Base-by-base conservation (phyloP, 169 alveolate genomes). In the Besnoitia besnoiti region DNA sequence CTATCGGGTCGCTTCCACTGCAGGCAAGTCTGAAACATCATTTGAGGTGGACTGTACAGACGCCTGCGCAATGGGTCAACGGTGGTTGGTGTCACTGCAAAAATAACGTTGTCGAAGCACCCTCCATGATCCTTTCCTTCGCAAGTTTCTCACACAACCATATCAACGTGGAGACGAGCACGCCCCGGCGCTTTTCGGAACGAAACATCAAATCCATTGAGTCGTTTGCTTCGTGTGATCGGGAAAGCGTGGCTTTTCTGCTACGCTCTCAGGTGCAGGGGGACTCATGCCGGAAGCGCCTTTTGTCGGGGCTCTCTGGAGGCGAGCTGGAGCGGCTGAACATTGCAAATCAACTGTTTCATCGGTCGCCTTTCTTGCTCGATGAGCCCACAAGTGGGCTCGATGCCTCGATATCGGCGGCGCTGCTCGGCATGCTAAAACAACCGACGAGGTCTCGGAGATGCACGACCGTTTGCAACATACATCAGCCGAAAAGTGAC, bases 331-430 rank as follows among this genome's bases (percentile, higher is more conserved):
- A 97, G 91, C 89, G 98, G 89, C 95, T 96, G 40, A 93, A 97
- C 84, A 95, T 97, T 27, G 99, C 98, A 24, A 93, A 95, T 93
- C 98, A 97, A 94, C 93, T 97, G 85, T 89, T 95, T 51, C 95
- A 96, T 85, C 98, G 98, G 40, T 95, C 97, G 24, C 91, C 97
- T 47, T 91, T 97, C 49, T 94, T 97, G 77, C 95, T 97, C 94
- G 98, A 97, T 94, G 98, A 97, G 55, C 99, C 99, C 35, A 97
- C 98, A 10, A 95, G 98, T 44, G 99, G 98, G 5, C 92, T 97
- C 88, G 99, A 97, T 94, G 96, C 98, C 46, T 93, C 97, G 82
- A 92, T 96, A 14, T 96, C 98, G 24, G 92, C 94, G 67, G 96
- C 95, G 49, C 51, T 96, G 77, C 85, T 95, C 47, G 93, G 89